Conservation (phyloP, 2,329 filamentous ascomycete genomes). For the Zelopaecilomyces penicillatus region DNA sequence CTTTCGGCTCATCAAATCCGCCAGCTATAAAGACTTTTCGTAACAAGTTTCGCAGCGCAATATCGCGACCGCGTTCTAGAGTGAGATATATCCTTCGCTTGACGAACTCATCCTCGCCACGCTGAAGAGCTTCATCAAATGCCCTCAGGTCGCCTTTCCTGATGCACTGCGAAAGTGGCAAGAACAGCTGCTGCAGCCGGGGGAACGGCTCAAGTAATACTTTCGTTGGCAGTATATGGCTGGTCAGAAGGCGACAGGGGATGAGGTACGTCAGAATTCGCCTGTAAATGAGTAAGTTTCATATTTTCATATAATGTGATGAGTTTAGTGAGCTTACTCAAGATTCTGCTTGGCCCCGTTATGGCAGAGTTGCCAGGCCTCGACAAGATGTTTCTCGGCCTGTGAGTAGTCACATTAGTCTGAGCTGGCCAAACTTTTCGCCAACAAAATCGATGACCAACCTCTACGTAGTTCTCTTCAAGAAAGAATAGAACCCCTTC, state of each 20-base stretch:
- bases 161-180: constrained; percentile 70
- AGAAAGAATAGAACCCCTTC: constrained; percentile 88
- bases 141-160: constrained; percentile 71
- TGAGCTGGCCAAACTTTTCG: not conserved
- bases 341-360: constrained; percentile 64
- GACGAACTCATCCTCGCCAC: constrained; percentile 86
- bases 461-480: constrained; percentile 83
- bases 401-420: constrained; percentile 21
- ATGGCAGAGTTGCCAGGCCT: constrained; percentile 77
- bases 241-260: constrained; percentile 83
- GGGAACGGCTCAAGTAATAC: constrained; percentile 67
- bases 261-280: constrained; percentile 92
- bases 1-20: constrained; percentile 71
- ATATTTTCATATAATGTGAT: not conserved
- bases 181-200: constrained; percentile 66
- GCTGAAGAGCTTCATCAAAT: constrained; percentile 74
- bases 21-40: constrained; percentile 83
- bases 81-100: constrained; percentile 91
- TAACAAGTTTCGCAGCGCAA: constrained; percentile 82
- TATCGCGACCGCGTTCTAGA: constrained; percentile 83
- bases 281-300: constrained; percentile 35
- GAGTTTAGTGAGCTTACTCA: constrained; percentile 51
- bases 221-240: constrained; percentile 70
- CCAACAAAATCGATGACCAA: constrained; percentile 24
- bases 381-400: constrained; percentile 72